A percentile compares a stretch with the other conserved stretches of the same genome.
Evolutionary conservation across 495 filamentous ascomycete genomes (phyloP).

Genomic region (Podospora pseudoanserina): DNA sequence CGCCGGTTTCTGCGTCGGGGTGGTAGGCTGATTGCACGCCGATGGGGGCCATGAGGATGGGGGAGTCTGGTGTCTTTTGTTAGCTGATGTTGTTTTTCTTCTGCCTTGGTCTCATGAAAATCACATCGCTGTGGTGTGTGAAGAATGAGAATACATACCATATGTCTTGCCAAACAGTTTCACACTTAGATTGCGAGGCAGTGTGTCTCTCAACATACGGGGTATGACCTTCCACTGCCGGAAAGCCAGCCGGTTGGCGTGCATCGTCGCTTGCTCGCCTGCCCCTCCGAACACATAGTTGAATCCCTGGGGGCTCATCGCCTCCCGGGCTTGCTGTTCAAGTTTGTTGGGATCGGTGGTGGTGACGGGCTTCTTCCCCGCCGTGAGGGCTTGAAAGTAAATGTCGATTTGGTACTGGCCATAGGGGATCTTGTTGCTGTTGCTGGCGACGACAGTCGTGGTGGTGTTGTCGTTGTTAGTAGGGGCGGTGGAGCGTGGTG

Average conservation of each 20-base stretch:
- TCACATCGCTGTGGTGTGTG: not conserved
- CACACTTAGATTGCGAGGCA: conserved; percentile 48
- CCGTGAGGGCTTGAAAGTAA: conserved; percentile 48
- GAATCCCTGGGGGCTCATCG: conserved; percentile 47
- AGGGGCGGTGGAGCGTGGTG: too few species aligned
- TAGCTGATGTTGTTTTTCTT: not conserved
- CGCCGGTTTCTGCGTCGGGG: conserved; percentile 49
- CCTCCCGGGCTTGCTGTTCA: conserved; percentile 52
- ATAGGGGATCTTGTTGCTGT: conserved; percentile 35
- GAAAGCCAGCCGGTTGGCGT: conserved; percentile 62
- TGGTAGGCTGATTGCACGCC: conserved; percentile 60
- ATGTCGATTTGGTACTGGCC: conserved; percentile 47
- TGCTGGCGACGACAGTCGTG: conserved; percentile 40
- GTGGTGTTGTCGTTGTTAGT: conserved; percentile 18
- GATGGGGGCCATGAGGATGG: conserved; percentile 57
- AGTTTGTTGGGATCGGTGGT: conserved; percentile 60
- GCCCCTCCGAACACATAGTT: conserved; percentile 64
- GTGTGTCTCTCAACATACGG: conserved; percentile 40
- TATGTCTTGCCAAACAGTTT: conserved; percentile 55
- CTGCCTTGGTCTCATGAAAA: not conserved
- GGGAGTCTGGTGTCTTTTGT: conserved; percentile 28
- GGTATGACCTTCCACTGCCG: conserved; percentile 60
- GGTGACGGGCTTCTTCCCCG: conserved; percentile 46
- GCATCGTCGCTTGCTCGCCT: conserved; percentile 62
- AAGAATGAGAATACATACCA: conserved; percentile 18